Percentiles rank a stretch among this genome's conserved stretches.
Conservation (phyloP, 2,329 filamentous ascomycete genomes). For the Amauroascus niger region DNA sequence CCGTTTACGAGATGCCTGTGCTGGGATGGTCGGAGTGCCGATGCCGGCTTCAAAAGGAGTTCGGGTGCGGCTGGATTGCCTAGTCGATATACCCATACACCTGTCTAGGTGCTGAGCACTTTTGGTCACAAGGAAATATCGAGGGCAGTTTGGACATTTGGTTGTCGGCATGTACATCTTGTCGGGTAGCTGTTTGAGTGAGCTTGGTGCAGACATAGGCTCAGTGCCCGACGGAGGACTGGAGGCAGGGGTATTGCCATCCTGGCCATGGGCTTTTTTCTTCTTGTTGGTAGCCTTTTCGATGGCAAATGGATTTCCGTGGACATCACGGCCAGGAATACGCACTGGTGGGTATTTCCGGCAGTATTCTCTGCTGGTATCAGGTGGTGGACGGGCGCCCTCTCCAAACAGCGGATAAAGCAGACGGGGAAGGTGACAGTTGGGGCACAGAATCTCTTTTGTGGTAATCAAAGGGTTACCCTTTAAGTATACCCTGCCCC, state of each 20-base stretch:
- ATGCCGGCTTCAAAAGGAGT: constrained; percentile 34
- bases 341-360: constrained; percentile 50
- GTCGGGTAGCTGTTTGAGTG: constrained; percentile 27
- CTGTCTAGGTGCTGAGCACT: constrained; percentile 54
- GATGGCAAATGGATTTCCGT: constrained; percentile 43
- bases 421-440: constrained; percentile 51
- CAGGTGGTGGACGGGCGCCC: constrained; percentile 40
- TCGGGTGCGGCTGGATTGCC: constrained; percentile 41
- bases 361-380: constrained; percentile 49
- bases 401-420: constrained; percentile 48
- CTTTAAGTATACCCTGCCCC: constrained; percentile 45
- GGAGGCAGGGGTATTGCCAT: constrained; percentile 28
- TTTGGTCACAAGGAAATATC: constrained; percentile 51
- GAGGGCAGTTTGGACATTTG: constrained; percentile 51
- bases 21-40: constrained; percentile 12
- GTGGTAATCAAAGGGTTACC: constrained; percentile 51
- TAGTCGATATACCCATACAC: constrained; percentile 49
- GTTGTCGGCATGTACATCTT: constrained; percentile 34
- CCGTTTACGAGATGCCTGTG: constrained; percentile 19
- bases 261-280: constrained; percentile 27
- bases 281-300: constrained; percentile 41
- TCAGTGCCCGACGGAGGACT: constrained; percentile 30
- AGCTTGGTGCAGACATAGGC: constrained; percentile 16
- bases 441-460: constrained; percentile 50
- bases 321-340: constrained; percentile 51